Conservation (phyloP, 495 filamentous ascomycete genomes). For the Talaromyces ruber region DNA sequence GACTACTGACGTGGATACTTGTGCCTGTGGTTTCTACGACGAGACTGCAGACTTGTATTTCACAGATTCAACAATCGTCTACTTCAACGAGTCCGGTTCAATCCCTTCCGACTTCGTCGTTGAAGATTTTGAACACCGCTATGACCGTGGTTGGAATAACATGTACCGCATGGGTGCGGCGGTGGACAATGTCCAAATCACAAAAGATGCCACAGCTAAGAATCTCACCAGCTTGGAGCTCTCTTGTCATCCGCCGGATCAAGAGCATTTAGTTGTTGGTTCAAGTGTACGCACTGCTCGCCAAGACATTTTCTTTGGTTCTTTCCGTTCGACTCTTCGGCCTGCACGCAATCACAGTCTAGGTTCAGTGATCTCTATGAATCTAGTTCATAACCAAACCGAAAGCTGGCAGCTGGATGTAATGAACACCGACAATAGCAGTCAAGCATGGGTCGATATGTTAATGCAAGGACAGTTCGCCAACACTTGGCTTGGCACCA, state of each 20-base stretch:
- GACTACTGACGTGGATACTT: conserved; percentile 9
- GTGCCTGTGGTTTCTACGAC: conserved; percentile 31
- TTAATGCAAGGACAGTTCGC: conserved; percentile 22
- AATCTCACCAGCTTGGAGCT: conserved; percentile 16
- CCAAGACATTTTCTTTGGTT: conserved; percentile 31
- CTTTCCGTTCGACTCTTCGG: conserved; percentile 22
- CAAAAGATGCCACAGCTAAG: conserved; percentile 7
- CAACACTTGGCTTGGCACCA: conserved; percentile 12
- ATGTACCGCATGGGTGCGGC: conserved; percentile 25
- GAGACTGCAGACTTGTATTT: conserved; percentile 16
- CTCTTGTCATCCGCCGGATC: conserved; percentile 10
- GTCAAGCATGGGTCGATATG: conserved; percentile 22
- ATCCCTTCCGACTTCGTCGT: conserved; percentile 18
- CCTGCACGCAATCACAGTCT: conserved; percentile 11
- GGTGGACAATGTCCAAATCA: conserved; percentile 18
- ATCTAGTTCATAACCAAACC: conserved; percentile 25
- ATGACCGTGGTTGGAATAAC: conserved; percentile 28
- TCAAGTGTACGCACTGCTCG: conserved; percentile 18
- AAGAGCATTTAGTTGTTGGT: conserved; percentile 23
- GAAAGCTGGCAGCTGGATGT: conserved; percentile 22
- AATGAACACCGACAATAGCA: conserved; percentile 21
- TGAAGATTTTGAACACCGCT: conserved; percentile 21
- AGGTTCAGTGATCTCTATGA: conserved; percentile 29
- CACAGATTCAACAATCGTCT: conserved; percentile 30
- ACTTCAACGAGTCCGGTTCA: conserved; percentile 30